phyloP scores from a whole-genome alignment of 2,329 filamentous ascomycete genomes.

The Talaromyces pinophilus region DNA sequence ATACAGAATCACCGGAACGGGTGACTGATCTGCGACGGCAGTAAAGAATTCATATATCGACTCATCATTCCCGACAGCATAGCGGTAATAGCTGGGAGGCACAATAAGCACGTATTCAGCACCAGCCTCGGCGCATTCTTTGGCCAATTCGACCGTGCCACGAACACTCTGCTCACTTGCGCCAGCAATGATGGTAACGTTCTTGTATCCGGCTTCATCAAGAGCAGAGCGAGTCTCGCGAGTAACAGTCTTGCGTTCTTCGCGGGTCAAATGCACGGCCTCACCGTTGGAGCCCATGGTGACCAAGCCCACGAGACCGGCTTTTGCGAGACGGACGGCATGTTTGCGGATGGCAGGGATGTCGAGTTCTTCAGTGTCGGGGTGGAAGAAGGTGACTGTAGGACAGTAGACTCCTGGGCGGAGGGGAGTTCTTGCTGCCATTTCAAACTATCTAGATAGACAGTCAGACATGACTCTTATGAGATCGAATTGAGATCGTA shows the following conservation, averaged over 20 bases:
- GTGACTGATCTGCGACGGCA: conserved; percentile 71
- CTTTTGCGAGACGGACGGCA: conserved; percentile 72
- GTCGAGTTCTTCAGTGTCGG: conserved; percentile 81
- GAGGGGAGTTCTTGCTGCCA: conserved; percentile 55
- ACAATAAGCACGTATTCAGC: conserved; percentile 80
- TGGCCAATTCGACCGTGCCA: conserved; percentile 74
- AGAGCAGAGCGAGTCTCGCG: conserved; percentile 77
- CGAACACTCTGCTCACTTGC: conserved; percentile 79
- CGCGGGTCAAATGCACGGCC: conserved; percentile 77
- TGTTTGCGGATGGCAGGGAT: conserved; percentile 77
- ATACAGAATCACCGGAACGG: conserved; percentile 80
- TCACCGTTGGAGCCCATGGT: conserved; percentile 91
- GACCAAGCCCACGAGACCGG: conserved; percentile 77
- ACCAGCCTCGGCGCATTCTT: conserved; percentile 66
- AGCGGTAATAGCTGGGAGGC: conserved; percentile 80
- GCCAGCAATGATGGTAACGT: conserved; percentile 79
- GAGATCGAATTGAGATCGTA: not conserved
- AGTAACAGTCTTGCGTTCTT: conserved; percentile 75
- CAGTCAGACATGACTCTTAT: not conserved
- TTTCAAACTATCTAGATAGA: not conserved
- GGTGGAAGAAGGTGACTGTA: conserved; percentile 87
- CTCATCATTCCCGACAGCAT: conserved; percentile 68
- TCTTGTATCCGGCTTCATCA: conserved; percentile 73
- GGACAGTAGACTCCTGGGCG: conserved; percentile 84
- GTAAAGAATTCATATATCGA: conserved; percentile 73